Evolutionary conservation across 1,284 basidiomycete species (phyloP), one percentile per base, ranked within the genome.

Genomic region (Cutaneotrichosporon arboriforme): DNA sequence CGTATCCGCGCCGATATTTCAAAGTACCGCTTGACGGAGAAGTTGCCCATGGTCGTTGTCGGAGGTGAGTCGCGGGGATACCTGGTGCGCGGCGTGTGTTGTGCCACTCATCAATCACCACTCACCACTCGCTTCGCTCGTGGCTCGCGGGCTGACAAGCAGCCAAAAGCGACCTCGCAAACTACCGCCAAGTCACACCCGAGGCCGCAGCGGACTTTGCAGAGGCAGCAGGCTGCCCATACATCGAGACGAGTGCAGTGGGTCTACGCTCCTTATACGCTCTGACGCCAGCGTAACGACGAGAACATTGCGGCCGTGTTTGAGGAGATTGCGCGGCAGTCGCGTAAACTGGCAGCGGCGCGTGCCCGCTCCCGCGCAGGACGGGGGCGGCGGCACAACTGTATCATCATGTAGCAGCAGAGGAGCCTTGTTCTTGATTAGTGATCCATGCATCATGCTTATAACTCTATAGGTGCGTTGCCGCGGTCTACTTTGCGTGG

Each of bases 171-270:
- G 70, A 72, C 48, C 55, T 72, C 26, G 53, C 44, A 5, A 53
- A 62, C 26, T 66, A 71, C 37, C 51, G 70, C 18, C 58, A 67
- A 49, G 57, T 71, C 4, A 52, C 57, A 4, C 34, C 42, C 1
- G 35, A 22, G 4, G 61, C 64, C 22, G 67, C 55, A 3, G 52
- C 58, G 20, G 52, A 54, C 36, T 34, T 68, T 9, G 64, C 64
- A 0, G 42, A 49, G 15, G 49, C 44, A 4, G 65, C 63, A 59
- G 46, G 46, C 10, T 63, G 60, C 40, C 51, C 42, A 20, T 72
- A 69, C 52, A 54, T 61, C 35, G 70, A 72, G 54, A 64, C 69
- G 5, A 68, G 66, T n/a, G 66, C 69, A 9, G 68, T 69, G 45
- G 50, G 65, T 65, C 14, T n/a, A 8, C 17, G 1, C 26, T 31